Evolutionary conservation across 2,329 filamentous ascomycete genomes (phyloP).

Genomic region (Fusarium sp.): DNA sequence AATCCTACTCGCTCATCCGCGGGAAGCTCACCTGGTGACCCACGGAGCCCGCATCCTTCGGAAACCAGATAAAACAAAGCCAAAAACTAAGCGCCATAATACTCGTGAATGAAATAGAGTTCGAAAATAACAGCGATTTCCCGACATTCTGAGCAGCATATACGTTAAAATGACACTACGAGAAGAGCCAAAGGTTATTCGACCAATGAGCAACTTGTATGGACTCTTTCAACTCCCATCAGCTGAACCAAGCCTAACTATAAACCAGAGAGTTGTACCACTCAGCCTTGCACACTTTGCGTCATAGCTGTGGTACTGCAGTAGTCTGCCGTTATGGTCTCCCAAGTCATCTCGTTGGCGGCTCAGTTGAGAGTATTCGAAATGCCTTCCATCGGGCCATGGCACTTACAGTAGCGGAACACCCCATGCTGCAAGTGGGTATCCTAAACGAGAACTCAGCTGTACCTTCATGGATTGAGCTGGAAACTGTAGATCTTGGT

Average conservation of each 20-base stretch:
- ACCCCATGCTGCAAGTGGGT: constrained; percentile 33
- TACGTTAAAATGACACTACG: constrained; percentile 5
- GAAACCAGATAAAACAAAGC: constrained; percentile 7
- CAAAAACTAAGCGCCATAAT: not conserved
- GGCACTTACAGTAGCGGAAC: constrained; percentile 29
- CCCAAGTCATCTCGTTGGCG: constrained; percentile 3
- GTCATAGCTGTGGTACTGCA: constrained; percentile 28
- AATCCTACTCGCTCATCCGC: constrained; percentile 18
- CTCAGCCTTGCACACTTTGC: constrained; percentile 25
- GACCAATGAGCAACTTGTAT: constrained; percentile 34
- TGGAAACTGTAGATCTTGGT: constrained; percentile 17
- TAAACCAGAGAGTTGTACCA: constrained; percentile 25
- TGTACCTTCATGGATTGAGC: constrained; percentile 28
- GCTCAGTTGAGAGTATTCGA: not conserved
- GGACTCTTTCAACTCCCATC: not conserved
- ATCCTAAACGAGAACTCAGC: constrained; percentile 29
- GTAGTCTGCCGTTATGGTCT: constrained; percentile 24
- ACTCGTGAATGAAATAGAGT: not conserved
- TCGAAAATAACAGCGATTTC: not conserved
- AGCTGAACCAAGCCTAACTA: not conserved
- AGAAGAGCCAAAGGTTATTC: constrained; percentile 13
- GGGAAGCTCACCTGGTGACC: constrained; percentile 4
- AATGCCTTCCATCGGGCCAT: constrained; percentile 17
- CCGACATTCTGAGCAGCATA: not conserved
- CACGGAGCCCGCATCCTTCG: constrained; percentile 20